Base-by-base conservation (phyloP, 345 rosid genomes). In the Leavenworthia alabamica region DNA sequence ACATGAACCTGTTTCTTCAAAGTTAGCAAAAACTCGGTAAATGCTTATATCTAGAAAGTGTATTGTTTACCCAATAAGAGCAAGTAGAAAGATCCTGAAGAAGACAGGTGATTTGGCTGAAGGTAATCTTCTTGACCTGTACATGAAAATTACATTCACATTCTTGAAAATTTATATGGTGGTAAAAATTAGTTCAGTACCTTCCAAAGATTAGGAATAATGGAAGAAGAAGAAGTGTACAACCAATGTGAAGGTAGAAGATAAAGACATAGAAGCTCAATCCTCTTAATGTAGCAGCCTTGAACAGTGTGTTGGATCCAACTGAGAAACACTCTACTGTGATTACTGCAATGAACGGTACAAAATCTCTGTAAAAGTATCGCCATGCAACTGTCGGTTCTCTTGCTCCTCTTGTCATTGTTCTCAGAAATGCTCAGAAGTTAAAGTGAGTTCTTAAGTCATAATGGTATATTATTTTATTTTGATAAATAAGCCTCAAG, bases 251-350 rank as follows among this genome's bases (percentile, higher is more conserved):
- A 39, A 61, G 14, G 61, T 74, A 80, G 6, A 70, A 40, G 37
- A 74, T 17, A 59, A 65, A 80, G 63, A 72, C 63, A 48, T 69
- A 67, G 60, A 62, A 60, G 72, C 64, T 75, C 73, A 78, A 35
- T 42, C 80, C 80, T 42, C 48, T 61, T 27, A 35, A 55, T 3
- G 71, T 51, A 1, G 78, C 81, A 56, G 78, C 78, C 41, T 77
- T 80, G 68, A 39, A 80, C 2, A 71, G 71, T 19, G 75, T 61
- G 64, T 48, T 75, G 1, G 58, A 3, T 5, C 76, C 75, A 7
- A 80, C 78, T 4, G 37, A 50, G 4, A 15, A 6, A 51, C 58
- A 70, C 15, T 75, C 76, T 5, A 60, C 46, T 0, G 39, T 28
- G 10, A 73, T 48, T 80, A 75, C 73, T 1, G 72, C 77, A 44